Evolutionary conservation across 2,329 filamentous ascomycete genomes (phyloP), one percentile per base, ranked within the genome.

Genomic region (Epichloe brachyelytri): DNA sequence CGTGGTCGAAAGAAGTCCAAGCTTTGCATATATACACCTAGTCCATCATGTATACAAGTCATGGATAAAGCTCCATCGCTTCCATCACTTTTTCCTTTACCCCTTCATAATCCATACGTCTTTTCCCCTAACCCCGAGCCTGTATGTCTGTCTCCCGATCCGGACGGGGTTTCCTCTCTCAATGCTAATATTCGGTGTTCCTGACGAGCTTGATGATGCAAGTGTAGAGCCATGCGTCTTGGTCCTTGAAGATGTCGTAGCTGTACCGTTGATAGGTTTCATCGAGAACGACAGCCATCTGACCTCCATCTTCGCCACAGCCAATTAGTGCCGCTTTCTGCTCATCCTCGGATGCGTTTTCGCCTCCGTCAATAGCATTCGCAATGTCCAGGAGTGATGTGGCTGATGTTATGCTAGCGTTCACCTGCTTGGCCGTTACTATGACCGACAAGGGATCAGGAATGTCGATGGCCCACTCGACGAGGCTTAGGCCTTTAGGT

Each of bases 281-380:
- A 1, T 30, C 0, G 30, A 30, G 30, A 11, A 8, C 3, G 26
- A 56, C 54, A n/a, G 52, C 55, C 3, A 53, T 22, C 14, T 40
- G 46, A 46, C 60, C 56, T 37, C 65, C 65, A 15, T 50, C 30
- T 5, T 55, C 50, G 11, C 43, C 50, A 49, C 65, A 65, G 44
- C 62, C 62, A 38, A 66, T 61, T 39, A 63, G 39, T 7, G 51
- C 34, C 19, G 44, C 45, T 8, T 48, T 19, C 34, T 43, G 34
- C 26, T 53, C 41, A 1, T 44, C 51, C 7, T 46, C 45, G 2
- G 49, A 43, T 7, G 51, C 49, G 10, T 37, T 20, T 54, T 33
- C 14, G 46, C 49, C 57, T n/a, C 56, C 56, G 40, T 60, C 57
- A 14, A 62, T 61, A 14, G 58, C 60, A 30, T 36, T 49, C 14